Conservation (phyloP, 2,329 filamentous ascomycete genomes). For the Elsinoe necatrix region DNA sequence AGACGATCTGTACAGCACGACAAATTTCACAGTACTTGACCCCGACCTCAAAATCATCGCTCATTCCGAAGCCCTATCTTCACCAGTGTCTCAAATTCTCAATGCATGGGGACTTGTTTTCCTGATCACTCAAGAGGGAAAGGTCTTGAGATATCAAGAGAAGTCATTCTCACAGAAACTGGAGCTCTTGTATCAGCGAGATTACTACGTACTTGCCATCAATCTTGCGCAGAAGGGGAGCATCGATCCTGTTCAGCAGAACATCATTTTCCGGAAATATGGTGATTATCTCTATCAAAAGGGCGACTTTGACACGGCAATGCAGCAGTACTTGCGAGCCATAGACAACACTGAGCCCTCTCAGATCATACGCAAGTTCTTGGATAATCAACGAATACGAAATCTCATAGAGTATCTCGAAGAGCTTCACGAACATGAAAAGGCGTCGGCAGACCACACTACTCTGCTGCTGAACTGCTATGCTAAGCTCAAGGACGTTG, state of each 20-base stretch:
- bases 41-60: slow-evolving; percentile 83
- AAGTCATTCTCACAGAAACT: slow-evolving; percentile 84
- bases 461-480: slow-evolving; percentile 94
- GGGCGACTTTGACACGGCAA: slow-evolving; percentile 93
- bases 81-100: slow-evolving; percentile 71
- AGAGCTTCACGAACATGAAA: slow-evolving; percentile 87
- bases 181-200: slow-evolving; percentile 87
- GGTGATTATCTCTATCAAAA: slow-evolving; percentile 93
- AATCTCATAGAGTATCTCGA: slow-evolving; percentile 96
- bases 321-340: slow-evolving; percentile 94
- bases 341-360: slow-evolving; percentile 96
- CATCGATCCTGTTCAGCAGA: slow-evolving; percentile 71
- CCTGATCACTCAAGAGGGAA: slow-evolving; percentile 83
- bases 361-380: slow-evolving; percentile 91
- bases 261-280: slow-evolving; percentile 85
- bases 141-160: slow-evolving; percentile 83
- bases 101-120: slow-evolving; percentile 87
- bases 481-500: slow-evolving; percentile 92
- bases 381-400: slow-evolving; percentile 94
- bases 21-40: slow-evolving; percentile 84
- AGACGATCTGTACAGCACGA: slow-evolving; percentile 76
- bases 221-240: slow-evolving; percentile 86
- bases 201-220: slow-evolving; percentile 84
- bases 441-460: slow-evolving; percentile 89
- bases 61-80: slow-evolving; percentile 76